Conservation (phyloP, 192 early-diverging fungal genomes). For the Endogone sp. region DNA sequence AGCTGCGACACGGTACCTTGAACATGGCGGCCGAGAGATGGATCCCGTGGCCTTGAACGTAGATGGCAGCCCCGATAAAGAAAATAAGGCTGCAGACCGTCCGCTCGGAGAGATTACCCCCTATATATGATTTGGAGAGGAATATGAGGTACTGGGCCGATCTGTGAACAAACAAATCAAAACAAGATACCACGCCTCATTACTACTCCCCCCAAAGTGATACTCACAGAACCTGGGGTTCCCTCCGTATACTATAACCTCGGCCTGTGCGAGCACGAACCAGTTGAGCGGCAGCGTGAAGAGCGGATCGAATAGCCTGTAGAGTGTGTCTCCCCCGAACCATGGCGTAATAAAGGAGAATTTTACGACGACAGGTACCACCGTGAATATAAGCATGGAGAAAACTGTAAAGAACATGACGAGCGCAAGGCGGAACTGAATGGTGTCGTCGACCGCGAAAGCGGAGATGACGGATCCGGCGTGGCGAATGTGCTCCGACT, state of each 20-base stretch:
- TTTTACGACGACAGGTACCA: constrained; percentile 19
- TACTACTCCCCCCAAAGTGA: background rate
- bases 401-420: constrained; percentile 14
- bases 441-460: background rate
- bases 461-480: background rate
- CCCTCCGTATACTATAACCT: constrained; percentile 16
- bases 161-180: no score
- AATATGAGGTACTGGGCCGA: no score
- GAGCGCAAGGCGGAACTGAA: background rate
- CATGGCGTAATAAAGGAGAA: constrained; percentile 20
- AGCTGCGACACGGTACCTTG: no score
- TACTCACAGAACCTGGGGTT: constrained; percentile 25
- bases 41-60: constrained; percentile 31
- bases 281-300: constrained; percentile 28
- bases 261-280: constrained; percentile 22
- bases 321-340: constrained; percentile 30
- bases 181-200: background rate
- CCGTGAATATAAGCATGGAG: constrained; percentile 22
- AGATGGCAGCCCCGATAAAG: constrained; percentile 26
- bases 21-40: constrained; percentile 29
- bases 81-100: constrained; percentile 23
- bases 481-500: background rate
- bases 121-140: constrained; percentile 8
- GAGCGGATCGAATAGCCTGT: constrained; percentile 29
- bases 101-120: constrained; percentile 19